Percentiles rank a stretch among this genome's conserved stretches.
These are phyloP conservation scores for Aureobasidium subglaciale DNA, from an alignment of 2,329 filamentous ascomycete species.

Conservation along the genomic window DNA sequence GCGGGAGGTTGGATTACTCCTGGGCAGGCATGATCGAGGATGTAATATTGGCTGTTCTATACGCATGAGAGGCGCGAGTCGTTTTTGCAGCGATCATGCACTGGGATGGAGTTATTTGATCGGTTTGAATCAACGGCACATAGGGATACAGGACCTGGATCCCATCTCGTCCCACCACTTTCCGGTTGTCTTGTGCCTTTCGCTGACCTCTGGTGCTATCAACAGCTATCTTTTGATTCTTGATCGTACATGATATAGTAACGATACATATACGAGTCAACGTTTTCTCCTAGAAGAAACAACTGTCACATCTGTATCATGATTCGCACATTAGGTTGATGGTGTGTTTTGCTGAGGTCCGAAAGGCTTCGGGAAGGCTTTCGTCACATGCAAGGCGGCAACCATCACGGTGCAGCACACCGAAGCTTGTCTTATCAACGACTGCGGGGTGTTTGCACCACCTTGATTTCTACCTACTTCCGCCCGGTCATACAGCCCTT, in stretches of 20 bases:
- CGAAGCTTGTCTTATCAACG: slow-evolving; percentile 9
- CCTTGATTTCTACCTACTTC: slow-evolving; percentile 11
- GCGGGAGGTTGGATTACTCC: slow-evolving; percentile 71
- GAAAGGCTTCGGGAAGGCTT: not conserved
- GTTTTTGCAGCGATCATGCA: slow-evolving; percentile 15
- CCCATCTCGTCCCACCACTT: not conserved
- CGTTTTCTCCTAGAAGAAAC: not conserved
- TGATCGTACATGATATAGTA: slow-evolving; percentile 14
- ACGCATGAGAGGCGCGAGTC: slow-evolving; percentile 11
- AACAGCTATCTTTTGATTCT: slow-evolving; percentile 9
- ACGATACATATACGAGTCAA: slow-evolving; percentile 10
- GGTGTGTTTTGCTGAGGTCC: not conserved
- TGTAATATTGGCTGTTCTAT: slow-evolving; percentile 12
- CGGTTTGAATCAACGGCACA: slow-evolving; percentile 12
- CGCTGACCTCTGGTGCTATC: slow-evolving; percentile 11
- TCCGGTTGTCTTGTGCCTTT: not conserved
- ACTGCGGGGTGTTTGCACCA: slow-evolving; percentile 11
- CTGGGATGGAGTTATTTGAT: slow-evolving; percentile 10
- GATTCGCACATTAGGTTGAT: not conserved
- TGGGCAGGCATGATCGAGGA: slow-evolving; percentile 10
- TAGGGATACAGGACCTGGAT: slow-evolving; percentile 12
- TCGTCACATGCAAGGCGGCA: slow-evolving; percentile 13
- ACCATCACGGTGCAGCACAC: slow-evolving; percentile 7
- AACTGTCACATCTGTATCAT: too few species aligned
- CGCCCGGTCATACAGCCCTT: not conserved